Base-by-base conservation (phyloP, 2,329 filamentous ascomycete genomes). In the Claviceps sp. region DNA sequence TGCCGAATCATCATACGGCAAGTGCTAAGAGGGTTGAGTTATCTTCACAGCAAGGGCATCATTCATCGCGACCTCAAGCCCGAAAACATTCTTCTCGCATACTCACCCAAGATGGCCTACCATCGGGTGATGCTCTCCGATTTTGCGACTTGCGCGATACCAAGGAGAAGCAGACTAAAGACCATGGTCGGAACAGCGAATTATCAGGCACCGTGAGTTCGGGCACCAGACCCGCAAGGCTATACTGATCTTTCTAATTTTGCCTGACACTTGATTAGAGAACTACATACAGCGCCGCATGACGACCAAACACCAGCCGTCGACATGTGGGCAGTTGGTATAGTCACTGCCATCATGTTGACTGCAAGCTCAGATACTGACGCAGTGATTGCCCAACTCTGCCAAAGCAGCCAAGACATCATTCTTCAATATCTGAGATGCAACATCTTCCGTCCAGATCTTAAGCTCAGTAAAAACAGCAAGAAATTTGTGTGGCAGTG, bases 41-140 rank as follows among this genome's bases (percentile, higher is more conserved):
- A 76, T 55, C 67, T 78, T 6, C 76, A 78, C 55, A 57, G 58
- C n/a, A 72, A 72, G 43, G 69, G 70, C 0, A 67, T 79, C 6
- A 68, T 74, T 0, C 76, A 79, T 57, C 70, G 76, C 1, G 76
- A 79, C 51, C 62, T 79, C 34, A 79, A 79, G 54, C 74, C 71
- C 0, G 75, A 78, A 56, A 79, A 78, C 42, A 67, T 79, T 3
- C 68, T 79, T 11, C 65, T 77, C 51, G 70, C 70, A 0, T 68
- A 68, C 14, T 73, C 72, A 2, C 71, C 73, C 0, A 68, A 66
- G 26, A 61, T 68, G 11, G 62, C 64, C 2, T 70, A 72, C 43
- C 64, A 67, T 49, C 66, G 75, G 8, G 63, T 79, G 2, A 71
- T 75, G 55, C 65, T 79, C 11, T 71, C 75, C 0, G 76, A 79